A percentile compares a stretch with the other conserved stretches of the same genome.
These are phyloP conservation scores for Cicer judaicum DNA, from an alignment of 306 rosid genomes.

Conservation along the genomic window DNA sequence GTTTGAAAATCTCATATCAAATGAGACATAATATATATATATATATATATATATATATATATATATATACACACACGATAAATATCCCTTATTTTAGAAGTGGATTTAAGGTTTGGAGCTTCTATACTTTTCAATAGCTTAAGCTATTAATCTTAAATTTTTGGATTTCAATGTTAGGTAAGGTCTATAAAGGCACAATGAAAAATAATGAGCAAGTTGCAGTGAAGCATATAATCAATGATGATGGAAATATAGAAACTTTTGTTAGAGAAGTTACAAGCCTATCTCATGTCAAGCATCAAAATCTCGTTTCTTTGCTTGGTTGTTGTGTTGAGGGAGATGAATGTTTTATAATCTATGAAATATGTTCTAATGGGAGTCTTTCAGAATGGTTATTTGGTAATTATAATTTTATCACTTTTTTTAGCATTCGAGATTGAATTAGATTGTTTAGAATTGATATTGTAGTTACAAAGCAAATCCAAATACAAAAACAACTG, in stretches of 20 bases:
- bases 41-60: too few relatives aligned
- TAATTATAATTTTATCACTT: conserved; percentile 37
- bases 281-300: conserved; percentile 63
- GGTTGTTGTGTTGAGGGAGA: conserved; percentile 57
- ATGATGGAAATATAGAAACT: conserved; percentile 63
- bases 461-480: too few relatives aligned
- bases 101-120: too few relatives aligned
- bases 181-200: conserved; percentile 60
- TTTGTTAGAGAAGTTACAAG: conserved; percentile 64
- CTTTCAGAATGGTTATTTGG: conserved; percentile 77
- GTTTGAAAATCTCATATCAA: too few relatives aligned
- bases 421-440: not conserved
- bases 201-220: conserved; percentile 60
- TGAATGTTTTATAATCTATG: conserved; percentile 72
- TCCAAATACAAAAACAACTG: too few relatives aligned
- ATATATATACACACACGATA: too few relatives aligned
- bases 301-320: conserved; percentile 61
- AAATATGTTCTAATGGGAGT: conserved; percentile 64
- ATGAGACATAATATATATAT: too few relatives aligned
- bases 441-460: not conserved
- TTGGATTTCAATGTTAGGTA: conserved; percentile 50
- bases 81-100: too few relatives aligned
- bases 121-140: too few relatives aligned
- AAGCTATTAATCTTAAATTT: not conserved
- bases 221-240: conserved; percentile 65